Base-by-base conservation (phyloP, 495 filamentous ascomycete genomes). In the Xylaria sp. region DNA sequence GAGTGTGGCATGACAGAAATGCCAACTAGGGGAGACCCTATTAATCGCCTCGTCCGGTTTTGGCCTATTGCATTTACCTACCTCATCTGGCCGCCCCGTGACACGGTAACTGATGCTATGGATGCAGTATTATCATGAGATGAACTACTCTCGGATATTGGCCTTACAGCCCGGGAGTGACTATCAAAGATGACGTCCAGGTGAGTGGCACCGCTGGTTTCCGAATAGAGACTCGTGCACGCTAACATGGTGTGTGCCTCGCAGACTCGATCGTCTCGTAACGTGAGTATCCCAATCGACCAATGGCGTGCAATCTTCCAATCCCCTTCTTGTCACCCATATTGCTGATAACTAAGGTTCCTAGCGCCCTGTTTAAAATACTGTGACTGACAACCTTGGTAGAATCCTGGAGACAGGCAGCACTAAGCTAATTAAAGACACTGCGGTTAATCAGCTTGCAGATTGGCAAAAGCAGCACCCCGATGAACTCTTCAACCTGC, bases 401-500 rank as follows among this genome's bases (percentile, higher is more conserved):
- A 98, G 96, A 53, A 88, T 99, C 76, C 89, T 99, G 57, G 97
- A 98, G 86, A 97, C 94, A 44, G 96, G 96, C 74, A 97, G 94
- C 80, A 98, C 95, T 69, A 90, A 90, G 76, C 83, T 98, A 66
- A 98, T 99, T 69, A 91, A 97, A 67, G 96, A 97, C 72, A 98
- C 96, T 69, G 96, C 96, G 68, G 97, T 97, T 44, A 92, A 96
- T 77, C 96, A 99, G 83, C 88, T 99, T 46, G 95, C 93, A 44
- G 96, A 98, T 84, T 94, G 97, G 71, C 97, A 98, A 81, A 98
- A 97, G 78, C 91, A 95, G 73, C 97, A 98, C 77, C 96, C 97
- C 0, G 95, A 98, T 80, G 96, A 99, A 77, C 85, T 98, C 4
- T 98, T 98, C 81, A 98, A 98, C 74, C 86, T 99, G 9, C 86